A percentile compares a stretch with the other conserved stretches of the same genome.
Conservation (phyloP, 139 green algal genomes). For the Zygnema cylindricum region DNA sequence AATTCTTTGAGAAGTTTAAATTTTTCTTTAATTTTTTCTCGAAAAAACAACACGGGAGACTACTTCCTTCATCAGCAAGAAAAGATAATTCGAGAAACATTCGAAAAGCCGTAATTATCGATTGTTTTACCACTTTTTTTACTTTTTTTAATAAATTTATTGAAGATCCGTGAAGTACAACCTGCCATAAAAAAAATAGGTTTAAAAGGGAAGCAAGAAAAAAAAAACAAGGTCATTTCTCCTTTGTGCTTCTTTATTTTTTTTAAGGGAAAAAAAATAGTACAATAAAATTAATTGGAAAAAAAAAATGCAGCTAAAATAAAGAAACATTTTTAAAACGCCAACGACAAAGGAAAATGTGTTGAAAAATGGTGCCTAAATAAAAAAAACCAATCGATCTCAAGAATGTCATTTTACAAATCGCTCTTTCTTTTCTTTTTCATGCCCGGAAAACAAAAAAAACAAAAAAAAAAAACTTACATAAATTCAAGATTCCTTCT, state of each 20-base stretch:
- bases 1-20: not conserved
- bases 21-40: not conserved
- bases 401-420: not conserved
- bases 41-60: not conserved
- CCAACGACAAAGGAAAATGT: not conserved
- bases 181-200: conserved; percentile 1
- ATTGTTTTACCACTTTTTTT: conserved; percentile 34
- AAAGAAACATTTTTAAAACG: not conserved
- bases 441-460: not conserved
- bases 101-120: conserved; percentile 38
- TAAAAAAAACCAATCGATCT: not conserved
- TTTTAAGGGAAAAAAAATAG: conserved; percentile 10
- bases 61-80: conserved; percentile 35
- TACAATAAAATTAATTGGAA: not conserved
- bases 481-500: too few relatives aligned
- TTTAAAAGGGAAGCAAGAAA: not conserved
- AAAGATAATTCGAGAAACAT: conserved; percentile 39
- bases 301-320: not conserved
- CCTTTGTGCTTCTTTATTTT: too few relatives aligned
- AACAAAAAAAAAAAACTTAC: conserved; percentile 3
- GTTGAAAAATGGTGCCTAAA: not conserved
- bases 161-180: conserved; percentile 24
- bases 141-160: conserved; percentile 39
- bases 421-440: not conserved
- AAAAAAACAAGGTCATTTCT: too few relatives aligned